Percentiles rank a stretch among this genome's conserved stretches.
Conservation (phyloP, 768 basidiomycete species). For the Hygrocybe coccinea region DNA sequence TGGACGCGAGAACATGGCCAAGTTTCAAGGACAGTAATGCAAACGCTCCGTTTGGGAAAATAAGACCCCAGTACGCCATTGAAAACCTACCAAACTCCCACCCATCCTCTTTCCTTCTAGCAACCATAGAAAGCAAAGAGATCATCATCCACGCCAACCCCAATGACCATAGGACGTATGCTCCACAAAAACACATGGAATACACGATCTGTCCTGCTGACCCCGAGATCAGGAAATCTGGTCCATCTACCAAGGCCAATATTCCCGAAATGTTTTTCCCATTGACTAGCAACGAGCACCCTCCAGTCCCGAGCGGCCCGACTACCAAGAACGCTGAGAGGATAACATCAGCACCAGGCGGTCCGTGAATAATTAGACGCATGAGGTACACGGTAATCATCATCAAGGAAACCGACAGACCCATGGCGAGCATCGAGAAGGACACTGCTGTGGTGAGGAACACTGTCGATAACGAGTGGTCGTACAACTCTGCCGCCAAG, state of each 20-base stretch:
- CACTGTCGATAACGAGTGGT: slow-evolving; percentile 34
- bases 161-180: slow-evolving; percentile 52
- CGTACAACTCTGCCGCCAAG: slow-evolving; percentile 39
- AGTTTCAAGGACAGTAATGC: slow-evolving; percentile 47
- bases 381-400: slow-evolving; percentile 50
- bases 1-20: slow-evolving; percentile 43
- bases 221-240: slow-evolving; percentile 19
- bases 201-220: slow-evolving; percentile 41
- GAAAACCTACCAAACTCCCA: slow-evolving; percentile 19
- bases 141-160: slow-evolving; percentile 49
- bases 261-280: slow-evolving; percentile 37
- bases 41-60: slow-evolving; percentile 55
- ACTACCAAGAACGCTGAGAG: slow-evolving; percentile 51
- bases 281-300: slow-evolving; percentile 44
- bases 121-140: slow-evolving; percentile 38
- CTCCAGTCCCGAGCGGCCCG: slow-evolving; percentile 57
- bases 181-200: slow-evolving; percentile 41
- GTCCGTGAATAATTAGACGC: slow-evolving; percentile 46
- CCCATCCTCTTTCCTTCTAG: slow-evolving; percentile 19
- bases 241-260: slow-evolving; percentile 30
- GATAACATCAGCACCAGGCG: slow-evolving; percentile 35
- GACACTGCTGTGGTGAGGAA: slow-evolving; percentile 47
- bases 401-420: slow-evolving; percentile 49
- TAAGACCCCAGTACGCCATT: slow-evolving; percentile 51
- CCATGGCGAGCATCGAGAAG: slow-evolving; percentile 24